These are phyloP conservation scores for Leptomonas pyrrhocoris DNA, from an alignment of 208 protist species.

Conservation along the genomic window DNA sequence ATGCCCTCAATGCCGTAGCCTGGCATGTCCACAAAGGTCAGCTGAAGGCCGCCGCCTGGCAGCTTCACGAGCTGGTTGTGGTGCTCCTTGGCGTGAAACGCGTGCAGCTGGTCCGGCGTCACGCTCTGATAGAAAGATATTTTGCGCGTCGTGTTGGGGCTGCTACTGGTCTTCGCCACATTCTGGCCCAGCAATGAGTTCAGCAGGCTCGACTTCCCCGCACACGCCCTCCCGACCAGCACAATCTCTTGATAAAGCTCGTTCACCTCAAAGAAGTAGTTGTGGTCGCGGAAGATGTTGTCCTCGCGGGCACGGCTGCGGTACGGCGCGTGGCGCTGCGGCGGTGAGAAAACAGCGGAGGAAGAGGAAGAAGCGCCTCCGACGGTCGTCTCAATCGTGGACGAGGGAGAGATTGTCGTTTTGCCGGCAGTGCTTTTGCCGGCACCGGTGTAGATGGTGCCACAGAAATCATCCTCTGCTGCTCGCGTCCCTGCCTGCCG, in stretches of 20 bases:
- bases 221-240: slow-evolving; percentile 79
- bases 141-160: slow-evolving; percentile 81
- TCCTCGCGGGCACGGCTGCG: slow-evolving; percentile 46
- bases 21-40: slow-evolving; percentile 92
- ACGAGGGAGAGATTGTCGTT: slow-evolving; percentile 19
- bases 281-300: slow-evolving; percentile 82
- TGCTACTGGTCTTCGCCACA: slow-evolving; percentile 87
- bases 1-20: slow-evolving; percentile 92
- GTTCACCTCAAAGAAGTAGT: slow-evolving; percentile 92
- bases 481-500: slow-evolving; percentile 59
- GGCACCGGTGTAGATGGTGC: slow-evolving; percentile 5
- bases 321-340: slow-evolving; percentile 20
- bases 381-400: slow-evolving; percentile 21
- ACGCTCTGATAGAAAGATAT: slow-evolving; percentile 92
- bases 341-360: neutral
- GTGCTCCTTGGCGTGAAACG: slow-evolving; percentile 65
- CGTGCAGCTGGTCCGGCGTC: slow-evolving; percentile 74
- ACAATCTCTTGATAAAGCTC: slow-evolving; percentile 92
- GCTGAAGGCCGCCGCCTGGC: slow-evolving; percentile 80
- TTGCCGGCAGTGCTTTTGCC: neutral
- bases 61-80: slow-evolving; percentile 87
- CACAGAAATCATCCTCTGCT: slow-evolving; percentile 33
- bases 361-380: neutral
- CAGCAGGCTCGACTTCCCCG: slow-evolving; percentile 89
- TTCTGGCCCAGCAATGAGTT: slow-evolving; percentile 83